A percentile compares a stretch with the other conserved stretches of the same genome.
These are phyloP conservation scores for Fraxinus cuspidata DNA, from an alignment of 257 asterid genomes.

Conservation along the genomic window DNA sequence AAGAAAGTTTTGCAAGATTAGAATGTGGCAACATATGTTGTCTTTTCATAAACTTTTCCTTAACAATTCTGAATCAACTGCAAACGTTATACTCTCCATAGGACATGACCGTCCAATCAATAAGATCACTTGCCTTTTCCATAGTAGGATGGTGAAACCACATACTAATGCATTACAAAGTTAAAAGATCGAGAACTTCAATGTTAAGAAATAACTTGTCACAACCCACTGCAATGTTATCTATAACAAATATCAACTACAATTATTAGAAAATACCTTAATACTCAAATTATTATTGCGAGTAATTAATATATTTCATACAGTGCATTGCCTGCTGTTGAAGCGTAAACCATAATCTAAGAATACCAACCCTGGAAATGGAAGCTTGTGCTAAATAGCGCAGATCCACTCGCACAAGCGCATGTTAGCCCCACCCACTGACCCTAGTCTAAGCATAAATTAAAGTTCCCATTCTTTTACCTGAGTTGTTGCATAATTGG, in stretches of 20 bases:
- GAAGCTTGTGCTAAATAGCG: conserved; percentile 31
- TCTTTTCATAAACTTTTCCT: too few species aligned
- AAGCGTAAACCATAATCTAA: conserved; percentile 7
- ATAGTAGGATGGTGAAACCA: neutral
- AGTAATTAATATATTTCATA: neutral
- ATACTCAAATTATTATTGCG: neutral
- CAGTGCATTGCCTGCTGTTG: neutral
- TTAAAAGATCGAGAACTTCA: neutral
- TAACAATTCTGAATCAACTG: too few species aligned
- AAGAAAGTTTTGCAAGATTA: too few species aligned
- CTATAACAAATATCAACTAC: neutral
- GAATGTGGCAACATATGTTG: too few species aligned
- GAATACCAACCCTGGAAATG: neutral
- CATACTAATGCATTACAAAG: neutral
- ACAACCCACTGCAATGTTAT: neutral
- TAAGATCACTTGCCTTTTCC: neutral
- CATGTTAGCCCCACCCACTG: conserved; percentile 33
- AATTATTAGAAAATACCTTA: neutral
- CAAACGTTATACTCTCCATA: too few species aligned
- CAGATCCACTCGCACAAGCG: conserved; percentile 38
- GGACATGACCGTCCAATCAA: too few species aligned
- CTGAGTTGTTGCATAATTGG: conserved; percentile 31
- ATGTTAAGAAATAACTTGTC: neutral
- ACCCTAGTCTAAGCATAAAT: conserved; percentile 16
- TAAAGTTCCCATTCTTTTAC: conserved; percentile 11